Percentiles rank a stretch among this genome's conserved stretches.
phyloP scores from a whole-genome alignment of 768 basidiomycete genomes.

The Daedaleopsis sinensis region DNA sequence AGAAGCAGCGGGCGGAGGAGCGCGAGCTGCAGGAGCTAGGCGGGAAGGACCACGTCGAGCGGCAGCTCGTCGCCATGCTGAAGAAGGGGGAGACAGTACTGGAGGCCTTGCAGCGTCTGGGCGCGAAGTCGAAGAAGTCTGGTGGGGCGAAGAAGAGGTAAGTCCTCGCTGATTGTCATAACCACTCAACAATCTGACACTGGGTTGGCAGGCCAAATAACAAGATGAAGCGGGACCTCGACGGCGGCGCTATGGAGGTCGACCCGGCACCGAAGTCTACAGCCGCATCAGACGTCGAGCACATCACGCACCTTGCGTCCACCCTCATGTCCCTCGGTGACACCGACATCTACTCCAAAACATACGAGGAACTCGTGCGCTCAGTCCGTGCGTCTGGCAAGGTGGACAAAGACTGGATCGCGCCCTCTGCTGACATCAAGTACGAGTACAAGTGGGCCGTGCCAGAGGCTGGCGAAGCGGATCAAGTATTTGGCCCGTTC shows the following conservation, averaged over 20 bases:
- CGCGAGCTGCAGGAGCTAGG: slow-evolving; percentile 70
- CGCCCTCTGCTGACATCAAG: slow-evolving; percentile 73
- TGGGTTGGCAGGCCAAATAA: slow-evolving; percentile 31
- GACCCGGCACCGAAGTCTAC: slow-evolving; percentile 42
- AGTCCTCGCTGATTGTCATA: background rate
- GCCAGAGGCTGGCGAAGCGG: slow-evolving; percentile 46
- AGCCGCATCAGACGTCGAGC: slow-evolving; percentile 59
- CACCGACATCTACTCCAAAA: slow-evolving; percentile 81
- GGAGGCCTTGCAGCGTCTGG: slow-evolving; percentile 86
- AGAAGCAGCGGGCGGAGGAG: slow-evolving; percentile 74
- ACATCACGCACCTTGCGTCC: slow-evolving; percentile 86
- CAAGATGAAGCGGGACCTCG: slow-evolving; percentile 33
- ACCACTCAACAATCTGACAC: background rate
- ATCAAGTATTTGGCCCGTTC: slow-evolving; percentile 78
- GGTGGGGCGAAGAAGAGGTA: slow-evolving; percentile 26
- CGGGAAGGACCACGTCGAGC: slow-evolving; percentile 63
- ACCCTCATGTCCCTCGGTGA: slow-evolving; percentile 86
- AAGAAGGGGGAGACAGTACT: slow-evolving; percentile 91
- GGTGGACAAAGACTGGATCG: slow-evolving; percentile 70
- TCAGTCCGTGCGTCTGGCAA: slow-evolving; percentile 70
- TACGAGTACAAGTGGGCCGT: slow-evolving; percentile 86
- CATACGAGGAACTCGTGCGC: slow-evolving; percentile 84
- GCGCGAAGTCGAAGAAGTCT: slow-evolving; percentile 61
- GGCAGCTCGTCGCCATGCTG: slow-evolving; percentile 71
- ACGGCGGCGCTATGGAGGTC: slow-evolving; percentile 47